Conservation (phyloP, 805 yeast species). For the Osmozyma mogii region DNA sequence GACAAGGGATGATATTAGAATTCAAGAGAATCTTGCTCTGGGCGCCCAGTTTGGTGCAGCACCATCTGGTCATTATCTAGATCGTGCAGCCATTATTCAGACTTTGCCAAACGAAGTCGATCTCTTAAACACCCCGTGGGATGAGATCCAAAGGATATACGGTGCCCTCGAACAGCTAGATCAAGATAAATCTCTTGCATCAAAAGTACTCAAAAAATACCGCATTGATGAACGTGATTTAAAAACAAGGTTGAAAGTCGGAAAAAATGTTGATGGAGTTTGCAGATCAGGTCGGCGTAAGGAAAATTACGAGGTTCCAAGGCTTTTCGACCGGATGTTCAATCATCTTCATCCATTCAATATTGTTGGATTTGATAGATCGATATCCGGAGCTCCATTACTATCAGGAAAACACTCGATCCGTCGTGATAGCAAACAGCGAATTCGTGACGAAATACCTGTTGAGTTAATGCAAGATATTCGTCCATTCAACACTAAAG, state of each 20-base stretch:
- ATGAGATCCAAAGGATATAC: slow-evolving; percentile 25
- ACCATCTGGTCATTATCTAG: slow-evolving; percentile 27
- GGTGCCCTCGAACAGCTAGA: slow-evolving; percentile 25
- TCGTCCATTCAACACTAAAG: slow-evolving; percentile 19
- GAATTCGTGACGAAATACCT: too few species aligned
- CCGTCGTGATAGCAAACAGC: too few species aligned
- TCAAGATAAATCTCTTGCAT: slow-evolving; percentile 28
- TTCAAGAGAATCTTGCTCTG: slow-evolving; percentile 28
- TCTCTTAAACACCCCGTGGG: slow-evolving; percentile 21
- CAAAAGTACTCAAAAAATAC: slow-evolving; percentile 27
- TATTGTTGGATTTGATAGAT: slow-evolving; percentile 35
- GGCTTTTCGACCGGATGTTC: slow-evolving; percentile 23
- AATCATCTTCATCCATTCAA: slow-evolving; percentile 28
- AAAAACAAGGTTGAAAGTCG: slow-evolving; percentile 20
- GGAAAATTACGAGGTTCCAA: slow-evolving; percentile 20
- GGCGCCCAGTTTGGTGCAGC: slow-evolving; percentile 27
- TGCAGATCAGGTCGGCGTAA: slow-evolving; percentile 30
- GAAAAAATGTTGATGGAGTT: slow-evolving; percentile 28
- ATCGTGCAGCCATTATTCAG: slow-evolving; percentile 22
- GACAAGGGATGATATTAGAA: slow-evolving; percentile 29
- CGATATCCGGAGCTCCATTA: slow-evolving; percentile 32
- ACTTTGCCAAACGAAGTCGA: slow-evolving; percentile 31
- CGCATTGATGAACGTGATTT: slow-evolving; percentile 27
- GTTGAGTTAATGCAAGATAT: slow-evolving; percentile 33
- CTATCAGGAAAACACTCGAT: slow-evolving; percentile 17